Evolutionary conservation across 129 eudicot species (phyloP).

Genomic region (Pulicaria dysenterica): DNA sequence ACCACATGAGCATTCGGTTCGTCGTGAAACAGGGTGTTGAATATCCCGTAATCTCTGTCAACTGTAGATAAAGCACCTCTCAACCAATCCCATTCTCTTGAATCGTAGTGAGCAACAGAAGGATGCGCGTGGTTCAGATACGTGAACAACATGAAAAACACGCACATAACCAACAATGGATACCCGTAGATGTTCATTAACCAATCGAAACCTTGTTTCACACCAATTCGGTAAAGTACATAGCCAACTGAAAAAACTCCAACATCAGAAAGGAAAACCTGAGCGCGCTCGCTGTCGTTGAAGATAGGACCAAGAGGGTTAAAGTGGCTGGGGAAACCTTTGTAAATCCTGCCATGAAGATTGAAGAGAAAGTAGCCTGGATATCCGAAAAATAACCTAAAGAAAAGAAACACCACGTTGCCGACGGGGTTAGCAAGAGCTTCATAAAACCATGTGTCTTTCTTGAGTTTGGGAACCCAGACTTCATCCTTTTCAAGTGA

Average conservation of each 20-base stretch:
- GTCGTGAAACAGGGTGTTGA: slow-evolving; percentile 32
- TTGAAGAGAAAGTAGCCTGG: slow-evolving; percentile 50
- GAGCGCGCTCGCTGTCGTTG: slow-evolving; percentile 36
- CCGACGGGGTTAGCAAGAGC: slow-evolving; percentile 35
- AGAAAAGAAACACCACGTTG: slow-evolving; percentile 21
- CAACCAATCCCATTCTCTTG: slow-evolving; percentile 46
- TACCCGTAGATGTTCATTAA: slow-evolving; percentile 29
- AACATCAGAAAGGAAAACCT: slow-evolving; percentile 27
- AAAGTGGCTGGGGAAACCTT: slow-evolving; percentile 36
- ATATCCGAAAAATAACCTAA: slow-evolving; percentile 44
- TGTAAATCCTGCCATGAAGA: slow-evolving; percentile 42
- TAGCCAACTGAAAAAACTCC: slow-evolving; percentile 28
- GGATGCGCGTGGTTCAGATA: slow-evolving; percentile 38
- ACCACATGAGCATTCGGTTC: slow-evolving; percentile 36
- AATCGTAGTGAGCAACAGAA: slow-evolving; percentile 36
- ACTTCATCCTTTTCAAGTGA: slow-evolving; percentile 40
- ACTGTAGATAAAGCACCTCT: slow-evolving; percentile 43
- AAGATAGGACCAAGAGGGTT: slow-evolving; percentile 41
- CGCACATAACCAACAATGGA: slow-evolving; percentile 24
- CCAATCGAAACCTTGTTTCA: slow-evolving; percentile 25
- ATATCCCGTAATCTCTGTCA: slow-evolving; percentile 40
- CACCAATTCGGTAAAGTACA: slow-evolving; percentile 2
- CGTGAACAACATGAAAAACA: slow-evolving; percentile 28
- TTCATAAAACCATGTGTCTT: slow-evolving; percentile 27
- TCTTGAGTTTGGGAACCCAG: slow-evolving; percentile 30